Evolutionary conservation across 1,139 yeast species (phyloP).

Genomic region (Yamadazyma mexicana): DNA sequence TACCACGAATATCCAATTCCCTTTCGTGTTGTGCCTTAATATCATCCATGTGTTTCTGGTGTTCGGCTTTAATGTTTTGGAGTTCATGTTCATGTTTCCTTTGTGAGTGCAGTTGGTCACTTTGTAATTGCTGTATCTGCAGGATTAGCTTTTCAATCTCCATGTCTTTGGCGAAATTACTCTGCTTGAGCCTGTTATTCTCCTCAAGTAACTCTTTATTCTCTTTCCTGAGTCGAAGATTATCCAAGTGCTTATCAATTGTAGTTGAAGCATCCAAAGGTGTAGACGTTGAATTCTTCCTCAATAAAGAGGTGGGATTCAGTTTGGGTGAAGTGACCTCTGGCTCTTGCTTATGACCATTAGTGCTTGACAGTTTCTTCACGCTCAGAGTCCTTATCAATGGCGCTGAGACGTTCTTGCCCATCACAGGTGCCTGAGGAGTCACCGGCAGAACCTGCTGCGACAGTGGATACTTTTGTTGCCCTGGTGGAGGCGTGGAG

Average conservation of each 20-base stretch:
- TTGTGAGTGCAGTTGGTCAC: conserved; percentile 21
- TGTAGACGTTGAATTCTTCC: conserved; percentile 11
- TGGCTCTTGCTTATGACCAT: background rate
- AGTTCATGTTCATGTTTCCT: conserved; percentile 8
- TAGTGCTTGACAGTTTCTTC: background rate
- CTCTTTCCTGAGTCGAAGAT: conserved; percentile 36
- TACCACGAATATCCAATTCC: conserved; percentile 13
- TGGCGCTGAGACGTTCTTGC: conserved; percentile 4
- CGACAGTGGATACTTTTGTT: background rate
- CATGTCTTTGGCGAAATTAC: conserved; percentile 1
- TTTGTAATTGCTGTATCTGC: conserved; percentile 18
- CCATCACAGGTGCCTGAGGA: background rate
- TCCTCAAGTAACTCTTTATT: conserved; percentile 21
- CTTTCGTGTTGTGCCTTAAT: conserved; percentile 18
- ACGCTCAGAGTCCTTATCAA: background rate
- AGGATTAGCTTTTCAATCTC: conserved; percentile 8
- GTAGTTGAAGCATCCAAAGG: conserved; percentile 36
- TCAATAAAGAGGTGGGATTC: conserved; percentile 16
- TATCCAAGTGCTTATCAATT: conserved; percentile 47
- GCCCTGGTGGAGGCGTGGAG: conserved; percentile 8
- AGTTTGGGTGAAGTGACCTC: conserved; percentile 2
- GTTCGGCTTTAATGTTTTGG: conserved; percentile 2
- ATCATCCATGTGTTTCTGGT: conserved; percentile 10
- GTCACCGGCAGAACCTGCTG: background rate
- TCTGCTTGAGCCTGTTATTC: conserved; percentile 9